phyloP scores from a whole-genome alignment of 2,329 filamentous ascomycete genomes.

The Geosmithia flava region DNA sequence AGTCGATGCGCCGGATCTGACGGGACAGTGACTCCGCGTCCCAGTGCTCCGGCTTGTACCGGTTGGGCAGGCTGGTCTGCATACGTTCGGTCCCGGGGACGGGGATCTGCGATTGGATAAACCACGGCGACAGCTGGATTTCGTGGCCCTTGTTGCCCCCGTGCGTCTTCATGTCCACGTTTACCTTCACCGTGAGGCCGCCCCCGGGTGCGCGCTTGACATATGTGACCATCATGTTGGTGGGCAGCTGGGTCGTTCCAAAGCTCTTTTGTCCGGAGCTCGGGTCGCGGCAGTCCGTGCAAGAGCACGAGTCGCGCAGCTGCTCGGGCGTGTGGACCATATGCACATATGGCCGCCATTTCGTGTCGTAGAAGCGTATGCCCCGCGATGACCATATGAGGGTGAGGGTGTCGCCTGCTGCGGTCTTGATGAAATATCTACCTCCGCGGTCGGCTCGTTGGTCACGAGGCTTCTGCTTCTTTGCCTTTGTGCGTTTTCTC shows the following conservation, averaged over 20 bases:
- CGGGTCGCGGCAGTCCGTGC: slow-evolving; percentile 37
- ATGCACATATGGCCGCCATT: too few species aligned
- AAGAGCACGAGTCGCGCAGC: slow-evolving; percentile 35
- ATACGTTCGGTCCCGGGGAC: too few species aligned
- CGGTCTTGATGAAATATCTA: too few species aligned
- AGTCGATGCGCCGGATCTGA: slow-evolving; percentile 49
- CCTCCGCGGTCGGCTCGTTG: too few species aligned
- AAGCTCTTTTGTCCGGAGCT: slow-evolving; percentile 49
- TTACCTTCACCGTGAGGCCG: slow-evolving; percentile 48
- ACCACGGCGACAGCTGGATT: background rate
- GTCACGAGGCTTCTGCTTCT: too few species aligned
- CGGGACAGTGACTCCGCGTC: slow-evolving; percentile 14
- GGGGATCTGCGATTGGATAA: background rate
- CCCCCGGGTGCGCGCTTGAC: slow-evolving; percentile 19
- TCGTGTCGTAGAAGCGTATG: too few species aligned
- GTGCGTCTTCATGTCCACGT: slow-evolving; percentile 21
- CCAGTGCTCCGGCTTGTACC: slow-evolving; percentile 21
- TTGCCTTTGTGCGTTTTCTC: too few species aligned
- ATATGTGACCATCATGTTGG: slow-evolving; percentile 15
- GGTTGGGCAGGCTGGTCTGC: slow-evolving; percentile 9
- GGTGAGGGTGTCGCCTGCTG: too few species aligned
- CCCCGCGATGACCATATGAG: too few species aligned
- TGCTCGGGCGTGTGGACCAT: background rate
- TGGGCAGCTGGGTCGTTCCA: slow-evolving; percentile 26
- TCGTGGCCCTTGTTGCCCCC: slow-evolving; percentile 16